Evolutionary conservation across 2,329 filamentous ascomycete species (phyloP).

Genomic region (Clarireedia monteithiana): DNA sequence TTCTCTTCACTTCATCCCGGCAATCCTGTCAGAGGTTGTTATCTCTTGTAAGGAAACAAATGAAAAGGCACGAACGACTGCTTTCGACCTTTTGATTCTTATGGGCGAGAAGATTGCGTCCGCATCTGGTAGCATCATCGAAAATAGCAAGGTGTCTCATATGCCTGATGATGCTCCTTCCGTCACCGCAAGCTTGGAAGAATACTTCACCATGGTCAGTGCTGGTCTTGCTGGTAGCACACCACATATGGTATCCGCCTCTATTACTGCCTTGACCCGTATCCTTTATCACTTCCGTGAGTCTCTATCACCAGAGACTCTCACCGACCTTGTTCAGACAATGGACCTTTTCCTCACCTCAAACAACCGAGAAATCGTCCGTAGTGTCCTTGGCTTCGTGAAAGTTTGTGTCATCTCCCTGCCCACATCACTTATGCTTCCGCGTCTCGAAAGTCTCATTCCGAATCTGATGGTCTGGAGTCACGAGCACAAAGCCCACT

Average conservation of each 20-base stretch:
- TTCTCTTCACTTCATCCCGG: conserved; percentile 87
- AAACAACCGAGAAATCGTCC: conserved; percentile 94
- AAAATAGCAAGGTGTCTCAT: conserved; percentile 78
- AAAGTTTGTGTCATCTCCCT: conserved; percentile 90
- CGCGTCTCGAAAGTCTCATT: conserved; percentile 68
- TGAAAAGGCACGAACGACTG: conserved; percentile 81
- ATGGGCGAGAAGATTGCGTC: conserved; percentile 74
- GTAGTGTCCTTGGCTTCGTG: conserved; percentile 89
- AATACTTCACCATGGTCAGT: conserved; percentile 97
- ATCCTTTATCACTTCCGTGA: conserved; percentile 86
- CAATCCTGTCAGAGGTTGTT: conserved; percentile 86
- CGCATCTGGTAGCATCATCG: conserved; percentile 63
- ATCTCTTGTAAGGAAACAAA: conserved; percentile 97
- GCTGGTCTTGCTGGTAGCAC: conserved; percentile 88
- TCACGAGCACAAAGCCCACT: conserved; percentile 95
- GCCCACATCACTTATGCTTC: conserved; percentile 69
- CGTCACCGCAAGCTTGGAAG: conserved; percentile 76
- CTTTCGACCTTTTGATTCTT: conserved; percentile 82
- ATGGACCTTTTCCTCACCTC: conserved; percentile 95
- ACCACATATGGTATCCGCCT: conserved; percentile 95
- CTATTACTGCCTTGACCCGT: conserved; percentile 91
- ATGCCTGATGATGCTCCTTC: conserved; percentile 76
- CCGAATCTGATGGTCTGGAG: conserved; percentile 93
- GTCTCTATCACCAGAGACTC: conserved; percentile 57
- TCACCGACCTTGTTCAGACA: conserved; percentile 82